Conservation (phyloP, 768 basidiomycete genomes). For the Candolleomyces aberdarensis region DNA sequence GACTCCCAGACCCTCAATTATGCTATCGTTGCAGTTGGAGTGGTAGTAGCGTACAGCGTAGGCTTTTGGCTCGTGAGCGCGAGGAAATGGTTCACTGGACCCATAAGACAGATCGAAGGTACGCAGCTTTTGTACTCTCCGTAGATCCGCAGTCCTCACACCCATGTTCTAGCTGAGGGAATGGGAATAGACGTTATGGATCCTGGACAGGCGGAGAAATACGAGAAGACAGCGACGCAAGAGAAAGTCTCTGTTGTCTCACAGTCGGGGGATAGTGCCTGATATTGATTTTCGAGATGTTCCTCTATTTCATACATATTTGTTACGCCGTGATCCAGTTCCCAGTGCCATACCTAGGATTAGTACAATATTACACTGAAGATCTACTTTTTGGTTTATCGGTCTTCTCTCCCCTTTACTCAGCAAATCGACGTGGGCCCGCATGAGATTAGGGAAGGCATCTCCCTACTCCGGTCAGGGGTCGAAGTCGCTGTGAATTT, state of each 20-base stretch:
- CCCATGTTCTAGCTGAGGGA: conserved; percentile 36
- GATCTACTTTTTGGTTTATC: no score
- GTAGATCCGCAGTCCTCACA: background rate
- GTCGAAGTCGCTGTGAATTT: no score
- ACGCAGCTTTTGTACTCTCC: conserved; percentile 13
- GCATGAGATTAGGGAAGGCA: no score
- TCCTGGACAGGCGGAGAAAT: conserved; percentile 18
- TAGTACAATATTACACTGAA: no score
- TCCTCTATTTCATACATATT: no score
- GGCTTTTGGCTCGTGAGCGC: conserved; percentile 71
- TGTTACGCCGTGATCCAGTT: no score
- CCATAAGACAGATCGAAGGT: conserved; percentile 64
- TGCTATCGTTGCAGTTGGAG: conserved; percentile 71
- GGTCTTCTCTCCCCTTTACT: no score
- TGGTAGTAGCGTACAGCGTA: conserved; percentile 62
- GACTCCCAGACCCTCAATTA: conserved; percentile 73
- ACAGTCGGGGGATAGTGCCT: background rate
- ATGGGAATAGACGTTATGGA: conserved; percentile 50
- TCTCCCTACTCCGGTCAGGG: no score
- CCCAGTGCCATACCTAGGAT: no score
- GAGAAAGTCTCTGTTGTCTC: background rate
- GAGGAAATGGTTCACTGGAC: conserved; percentile 70
- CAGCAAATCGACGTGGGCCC: no score
- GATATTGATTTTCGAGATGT: background rate
- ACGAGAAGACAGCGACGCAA: conserved; percentile 5